Evolutionary conservation across 768 basidiomycete genomes (phyloP), one percentile per base, ranked within the genome.

Genomic region (Rhodotorula babjevae): DNA sequence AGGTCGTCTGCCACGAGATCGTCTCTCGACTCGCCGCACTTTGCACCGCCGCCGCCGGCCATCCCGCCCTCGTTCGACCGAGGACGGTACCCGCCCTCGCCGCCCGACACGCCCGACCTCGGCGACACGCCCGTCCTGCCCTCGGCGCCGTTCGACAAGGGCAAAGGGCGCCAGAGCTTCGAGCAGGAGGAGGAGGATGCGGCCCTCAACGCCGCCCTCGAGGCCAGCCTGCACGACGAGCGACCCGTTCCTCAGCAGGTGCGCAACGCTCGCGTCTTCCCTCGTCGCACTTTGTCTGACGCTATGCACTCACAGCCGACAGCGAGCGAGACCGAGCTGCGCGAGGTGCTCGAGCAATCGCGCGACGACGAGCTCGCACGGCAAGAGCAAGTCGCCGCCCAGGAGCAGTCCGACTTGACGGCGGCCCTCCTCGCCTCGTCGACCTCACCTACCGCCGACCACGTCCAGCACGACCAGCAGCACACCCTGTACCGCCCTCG

Each of bases 391-490:
- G 40, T n/a, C n/a, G 52, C 52, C 11, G 33, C 8, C 2, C 64
- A 65, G 16, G 69, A 71, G 60, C 46, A 49, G n/a, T 29, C 53
- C 12, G 64, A 71, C 25, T 53, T 71, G 25, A 25, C 60, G 11
- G 52, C 52, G 3, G 63, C 64, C 0, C 44, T 71, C 25, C 27
- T 47, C 64, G 69, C 63, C 8, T 65, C 69, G 5, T n/a, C 61
- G 10, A 53, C 29, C 2, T 10, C 57, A n/a, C n/a, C n/a, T 11
- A 2, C 33, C 19, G 21, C 21, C 36, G 18, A 19, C 19, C 12
- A 3, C 36, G 44, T n/a, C n/a, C 53, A 27, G n/a, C 27, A 18
- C n/a, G 7, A n/a, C 15, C 19, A 49, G 19, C 49, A 7, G 49
- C n/a, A 18, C 53, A 55, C 53, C n/a, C 53, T 55, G 15, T 58